Conservation (phyloP, 352 stramenopile species). For the Phytophthora brassicae region DNA sequence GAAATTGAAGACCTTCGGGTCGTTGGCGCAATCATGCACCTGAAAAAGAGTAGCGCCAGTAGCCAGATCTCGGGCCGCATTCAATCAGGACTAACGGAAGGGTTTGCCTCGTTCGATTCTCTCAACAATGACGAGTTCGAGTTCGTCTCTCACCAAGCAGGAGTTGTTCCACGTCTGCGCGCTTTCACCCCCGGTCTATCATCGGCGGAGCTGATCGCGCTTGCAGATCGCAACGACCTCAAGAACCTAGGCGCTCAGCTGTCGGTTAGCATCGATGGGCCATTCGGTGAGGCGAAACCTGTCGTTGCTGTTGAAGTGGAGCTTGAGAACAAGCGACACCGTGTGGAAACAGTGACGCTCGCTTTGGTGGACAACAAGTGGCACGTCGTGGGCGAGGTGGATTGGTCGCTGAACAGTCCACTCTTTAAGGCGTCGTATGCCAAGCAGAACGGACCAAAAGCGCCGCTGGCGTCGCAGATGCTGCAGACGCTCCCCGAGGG, state of each 20-base stretch:
- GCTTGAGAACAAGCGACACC: conserved; percentile 39
- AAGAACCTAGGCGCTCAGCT: conserved; percentile 42
- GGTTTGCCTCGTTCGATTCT: conserved; percentile 9
- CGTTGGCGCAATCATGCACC: conserved; percentile 75
- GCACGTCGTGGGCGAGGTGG: conserved; percentile 52
- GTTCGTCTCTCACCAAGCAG: conserved; percentile 30
- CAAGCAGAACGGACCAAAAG: conserved; percentile 31
- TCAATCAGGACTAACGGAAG: conserved; percentile 8
- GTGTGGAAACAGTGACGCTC: conserved; percentile 36
- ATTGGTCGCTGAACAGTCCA: conserved; percentile 64
- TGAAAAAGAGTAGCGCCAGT: conserved; percentile 40
- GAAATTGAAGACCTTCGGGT: conserved; percentile 80
- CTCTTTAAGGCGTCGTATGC: conserved; percentile 53
- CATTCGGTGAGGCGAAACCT: conserved; percentile 48
- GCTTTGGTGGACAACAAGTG: conserved; percentile 46
- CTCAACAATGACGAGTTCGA: conserved; percentile 47
- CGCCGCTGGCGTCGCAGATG: conserved; percentile 58
- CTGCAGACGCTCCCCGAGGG: conserved; percentile 63
- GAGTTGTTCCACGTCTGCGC: conserved; percentile 44
- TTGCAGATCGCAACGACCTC: conserved; percentile 50
- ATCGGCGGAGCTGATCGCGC: conserved; percentile 35
- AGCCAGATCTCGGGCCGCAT: conserved; percentile 39
- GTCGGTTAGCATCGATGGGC: conserved; percentile 55
- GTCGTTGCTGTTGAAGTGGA: conserved; percentile 58
- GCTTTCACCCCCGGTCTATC: conserved; percentile 34